These are phyloP conservation scores for Vigna nakashimae DNA, from an alignment of 306 rosid species.

Conservation along the genomic window DNA sequence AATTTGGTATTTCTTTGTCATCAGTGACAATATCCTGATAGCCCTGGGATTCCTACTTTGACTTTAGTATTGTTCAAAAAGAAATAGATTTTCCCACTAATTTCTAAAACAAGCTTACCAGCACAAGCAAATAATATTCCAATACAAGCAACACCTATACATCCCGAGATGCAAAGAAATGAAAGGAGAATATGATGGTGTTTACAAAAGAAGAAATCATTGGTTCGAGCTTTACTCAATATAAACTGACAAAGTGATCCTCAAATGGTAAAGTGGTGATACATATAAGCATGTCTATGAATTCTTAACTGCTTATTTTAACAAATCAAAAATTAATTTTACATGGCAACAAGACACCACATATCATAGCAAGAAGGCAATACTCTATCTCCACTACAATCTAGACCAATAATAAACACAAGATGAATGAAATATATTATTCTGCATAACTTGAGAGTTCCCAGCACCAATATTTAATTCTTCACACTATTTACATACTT, in stretches of 20 bases:
- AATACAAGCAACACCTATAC: constrained; percentile 7
- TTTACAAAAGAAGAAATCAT: constrained; percentile 28
- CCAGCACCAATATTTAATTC: constrained; percentile 51
- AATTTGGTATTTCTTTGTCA: too few relatives aligned
- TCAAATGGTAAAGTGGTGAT: constrained; percentile 1
- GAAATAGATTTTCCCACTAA: background rate
- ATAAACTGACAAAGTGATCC: constrained; percentile 21
- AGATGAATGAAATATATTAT: constrained; percentile 15
- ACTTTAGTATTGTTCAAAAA: background rate
- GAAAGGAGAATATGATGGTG: background rate
- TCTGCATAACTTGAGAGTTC: constrained; percentile 38
- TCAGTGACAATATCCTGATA: too few relatives aligned
- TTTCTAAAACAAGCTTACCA: constrained; percentile 33
- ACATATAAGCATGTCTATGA: constrained; percentile 16
- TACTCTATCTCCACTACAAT: constrained; percentile 34
- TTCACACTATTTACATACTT: constrained; percentile 77
- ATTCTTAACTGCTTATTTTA: constrained; percentile 23
- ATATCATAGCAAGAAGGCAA: constrained; percentile 31
- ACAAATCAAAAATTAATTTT: constrained; percentile 33
- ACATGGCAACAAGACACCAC: constrained; percentile 31
- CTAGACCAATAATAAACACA: constrained; percentile 43
- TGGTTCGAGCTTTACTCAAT: background rate
- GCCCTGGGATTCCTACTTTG: background rate
- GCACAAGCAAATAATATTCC: constrained; percentile 26
- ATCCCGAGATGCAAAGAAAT: background rate